Conservation (phyloP, 768 basidiomycete genomes). For the Naganishia randhawae region DNA sequence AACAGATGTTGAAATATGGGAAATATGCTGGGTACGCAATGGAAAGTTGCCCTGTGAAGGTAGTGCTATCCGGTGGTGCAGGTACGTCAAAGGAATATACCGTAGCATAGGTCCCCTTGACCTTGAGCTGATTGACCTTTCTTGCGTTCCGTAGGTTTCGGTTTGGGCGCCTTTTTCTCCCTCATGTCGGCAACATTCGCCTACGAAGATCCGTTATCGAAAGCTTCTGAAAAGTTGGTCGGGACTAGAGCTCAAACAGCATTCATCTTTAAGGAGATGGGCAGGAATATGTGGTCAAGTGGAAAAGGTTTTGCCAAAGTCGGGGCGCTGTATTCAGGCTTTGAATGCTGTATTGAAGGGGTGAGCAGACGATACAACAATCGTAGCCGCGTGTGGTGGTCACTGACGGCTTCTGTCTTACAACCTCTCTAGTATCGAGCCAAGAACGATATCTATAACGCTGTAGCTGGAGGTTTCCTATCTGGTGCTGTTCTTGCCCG, state of each 20-base stretch:
- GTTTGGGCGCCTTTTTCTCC: conserved; percentile 88
- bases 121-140: not conserved
- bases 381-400: not conserved
- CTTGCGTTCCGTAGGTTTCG: conserved; percentile 63
- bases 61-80: conserved; percentile 70
- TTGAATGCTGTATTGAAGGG: conserved; percentile 91
- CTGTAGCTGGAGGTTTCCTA: conserved; percentile 78
- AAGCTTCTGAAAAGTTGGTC: conserved; percentile 43
- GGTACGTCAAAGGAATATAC: conserved; percentile 57
- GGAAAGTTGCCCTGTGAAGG: conserved; percentile 84
- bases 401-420: not conserved
- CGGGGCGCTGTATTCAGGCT: conserved; percentile 86
- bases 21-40: conserved; percentile 65
- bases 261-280: conserved; percentile 89
- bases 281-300: conserved; percentile 78
- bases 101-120: not conserved
- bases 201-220: conserved; percentile 79
- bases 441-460: conserved; percentile 90
- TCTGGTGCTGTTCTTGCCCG: conserved; percentile 84
- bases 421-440: conserved; percentile 71
- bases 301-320: conserved; percentile 94
- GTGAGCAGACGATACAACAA: conserved; percentile 57
- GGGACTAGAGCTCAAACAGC: conserved; percentile 67
- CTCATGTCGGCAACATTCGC: conserved; percentile 93
- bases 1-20: conserved; percentile 74